Evolutionary conservation across 202 grass and related monocot genomes (phyloP).

Genomic region (Schoenoplectus tabernaemontani): DNA sequence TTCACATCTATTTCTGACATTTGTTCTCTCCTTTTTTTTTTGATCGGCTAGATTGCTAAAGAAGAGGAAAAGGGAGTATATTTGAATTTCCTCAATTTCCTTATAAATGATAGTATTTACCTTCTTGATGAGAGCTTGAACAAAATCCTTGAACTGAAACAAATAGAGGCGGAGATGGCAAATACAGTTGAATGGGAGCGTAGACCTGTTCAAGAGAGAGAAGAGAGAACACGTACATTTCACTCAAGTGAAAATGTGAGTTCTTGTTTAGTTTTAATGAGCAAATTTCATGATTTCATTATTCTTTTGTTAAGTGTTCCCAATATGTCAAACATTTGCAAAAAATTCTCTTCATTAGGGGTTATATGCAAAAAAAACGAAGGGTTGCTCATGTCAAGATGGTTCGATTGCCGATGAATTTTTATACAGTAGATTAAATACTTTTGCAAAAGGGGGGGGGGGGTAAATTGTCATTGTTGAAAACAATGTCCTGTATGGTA

Average conservation of each 20-base stretch:
- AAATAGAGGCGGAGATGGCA: constrained; percentile 94
- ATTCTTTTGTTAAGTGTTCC: background rate
- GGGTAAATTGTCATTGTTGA: background rate
- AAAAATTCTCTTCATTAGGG: background rate
- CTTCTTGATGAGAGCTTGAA: constrained; percentile 99
- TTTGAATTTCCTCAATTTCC: constrained; percentile 96
- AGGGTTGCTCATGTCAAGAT: background rate
- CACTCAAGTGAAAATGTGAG: constrained; percentile 90
- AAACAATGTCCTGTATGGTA: background rate
- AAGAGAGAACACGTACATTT: constrained; percentile 79
- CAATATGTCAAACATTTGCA: background rate
- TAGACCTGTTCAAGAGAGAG: constrained; percentile 77
- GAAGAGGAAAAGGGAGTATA: constrained; percentile 93
- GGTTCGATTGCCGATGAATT: background rate
- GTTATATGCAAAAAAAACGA: background rate
- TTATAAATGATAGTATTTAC: constrained; percentile 98
- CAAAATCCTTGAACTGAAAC: constrained; percentile 93
- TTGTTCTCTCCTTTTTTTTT: constrained; percentile 18
- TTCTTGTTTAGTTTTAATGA: constrained; percentile 27
- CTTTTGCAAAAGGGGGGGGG: background rate
- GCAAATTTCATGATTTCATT: background rate
- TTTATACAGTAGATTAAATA: background rate
- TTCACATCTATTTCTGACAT: background rate
- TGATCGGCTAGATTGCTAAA: constrained; percentile 58
- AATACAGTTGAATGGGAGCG: constrained; percentile 62